Evolutionary conservation across 1,284 basidiomycete species (phyloP).

Genomic region (Fomitopsis palustris): DNA sequence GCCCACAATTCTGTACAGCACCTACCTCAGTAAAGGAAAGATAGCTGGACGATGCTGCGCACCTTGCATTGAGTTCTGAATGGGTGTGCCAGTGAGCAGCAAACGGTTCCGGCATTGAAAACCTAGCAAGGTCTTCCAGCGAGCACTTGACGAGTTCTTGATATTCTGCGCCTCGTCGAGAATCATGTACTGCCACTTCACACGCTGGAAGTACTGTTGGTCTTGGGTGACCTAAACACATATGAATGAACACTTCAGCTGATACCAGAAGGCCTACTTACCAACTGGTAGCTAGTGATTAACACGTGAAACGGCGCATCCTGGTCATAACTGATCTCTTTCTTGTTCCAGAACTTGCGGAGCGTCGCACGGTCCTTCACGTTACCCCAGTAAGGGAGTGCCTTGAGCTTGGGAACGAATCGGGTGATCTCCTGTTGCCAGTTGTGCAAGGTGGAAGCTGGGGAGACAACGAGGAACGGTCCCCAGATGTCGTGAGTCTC

Average conservation of each 20-base stretch:
- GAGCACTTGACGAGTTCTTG: constrained; percentile 95
- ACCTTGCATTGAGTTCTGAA: constrained; percentile 99
- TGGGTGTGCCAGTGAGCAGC: constrained; percentile 95
- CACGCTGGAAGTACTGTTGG: constrained; percentile 96
- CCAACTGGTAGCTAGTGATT: constrained; percentile 96
- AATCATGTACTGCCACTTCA: constrained; percentile 99
- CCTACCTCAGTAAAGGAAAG: background rate
- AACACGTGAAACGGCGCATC: constrained; percentile 97
- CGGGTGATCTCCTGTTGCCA: constrained; percentile 99
- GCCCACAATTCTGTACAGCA: constrained; percentile 89
- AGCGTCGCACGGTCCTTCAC: constrained; percentile 95
- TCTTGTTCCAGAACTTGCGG: constrained; percentile 98
- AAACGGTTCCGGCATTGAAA: constrained; percentile 97
- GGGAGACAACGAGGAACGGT: constrained; percentile 98
- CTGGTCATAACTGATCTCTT: constrained; percentile 93
- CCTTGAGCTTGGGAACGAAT: constrained; percentile 93
- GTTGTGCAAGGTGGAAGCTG: constrained; percentile 96
- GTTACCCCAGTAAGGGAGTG: constrained; percentile 97
- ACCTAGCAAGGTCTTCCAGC: constrained; percentile 97
- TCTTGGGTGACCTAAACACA: constrained; percentile 81
- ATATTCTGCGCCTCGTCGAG: constrained; percentile 99
- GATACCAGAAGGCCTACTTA: constrained; percentile 32
- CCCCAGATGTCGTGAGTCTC: constrained; percentile 99
- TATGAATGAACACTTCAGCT: background rate
- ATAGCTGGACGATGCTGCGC: constrained; percentile 18